These are phyloP conservation scores for Mycena rebaudengoi DNA, from an alignment of 768 basidiomycete genomes.

Conservation along the genomic window DNA sequence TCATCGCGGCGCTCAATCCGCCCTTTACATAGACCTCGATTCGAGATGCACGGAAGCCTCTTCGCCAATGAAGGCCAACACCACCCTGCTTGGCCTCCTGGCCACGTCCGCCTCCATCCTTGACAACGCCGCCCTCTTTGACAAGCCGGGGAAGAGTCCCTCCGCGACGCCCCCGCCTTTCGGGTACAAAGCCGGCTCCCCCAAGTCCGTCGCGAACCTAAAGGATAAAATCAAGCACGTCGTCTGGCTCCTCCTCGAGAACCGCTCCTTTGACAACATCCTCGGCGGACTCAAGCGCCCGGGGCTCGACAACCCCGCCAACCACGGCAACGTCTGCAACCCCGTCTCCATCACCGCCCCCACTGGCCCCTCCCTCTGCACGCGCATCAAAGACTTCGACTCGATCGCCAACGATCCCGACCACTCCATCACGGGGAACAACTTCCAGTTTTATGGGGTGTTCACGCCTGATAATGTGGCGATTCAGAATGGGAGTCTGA, in stretches of 20 bases:
- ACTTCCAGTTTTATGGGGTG: constrained; percentile 34
- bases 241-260: constrained; percentile 37
- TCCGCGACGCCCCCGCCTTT: constrained; percentile 18
- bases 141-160: too few relatives aligned
- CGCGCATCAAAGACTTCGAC: constrained; percentile 28
- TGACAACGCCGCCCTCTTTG: constrained; percentile 5
- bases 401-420: constrained; percentile 34
- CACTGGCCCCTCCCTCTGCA: constrained; percentile 28
- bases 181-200: constrained; percentile 26
- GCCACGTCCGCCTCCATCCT: constrained; percentile 24
- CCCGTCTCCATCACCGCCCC: constrained; percentile 29
- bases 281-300: constrained; percentile 32
- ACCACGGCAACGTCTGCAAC: constrained; percentile 33
- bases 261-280: constrained; percentile 41
- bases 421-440: constrained; percentile 34
- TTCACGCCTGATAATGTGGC: constrained; percentile 30
- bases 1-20: neutral
- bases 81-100: constrained; percentile 23
- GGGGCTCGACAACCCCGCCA: constrained; percentile 29
- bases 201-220: constrained; percentile 25
- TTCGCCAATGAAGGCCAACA: constrained; percentile 26
- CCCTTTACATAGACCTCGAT: neutral
- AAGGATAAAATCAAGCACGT: constrained; percentile 35
- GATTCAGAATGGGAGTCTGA: constrained; percentile 20
- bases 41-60: neutral